Conservation (phyloP, 2,329 filamentous ascomycete species). For the Cadophora sp. region DNA sequence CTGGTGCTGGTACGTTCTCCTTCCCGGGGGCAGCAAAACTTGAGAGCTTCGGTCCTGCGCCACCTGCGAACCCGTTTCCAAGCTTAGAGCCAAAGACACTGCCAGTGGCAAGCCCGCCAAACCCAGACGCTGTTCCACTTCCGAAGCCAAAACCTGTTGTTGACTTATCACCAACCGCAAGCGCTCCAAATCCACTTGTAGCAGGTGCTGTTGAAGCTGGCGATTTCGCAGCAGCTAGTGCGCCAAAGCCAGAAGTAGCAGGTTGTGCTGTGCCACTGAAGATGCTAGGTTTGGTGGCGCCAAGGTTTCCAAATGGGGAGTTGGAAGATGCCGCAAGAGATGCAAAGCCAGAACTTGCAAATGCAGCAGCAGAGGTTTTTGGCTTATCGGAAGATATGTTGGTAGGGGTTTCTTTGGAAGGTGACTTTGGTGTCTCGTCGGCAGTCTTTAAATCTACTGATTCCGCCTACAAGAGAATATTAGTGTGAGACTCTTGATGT, state of each 20-base stretch:
- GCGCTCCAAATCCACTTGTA: slow-evolving; percentile 52
- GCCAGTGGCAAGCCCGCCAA: slow-evolving; percentile 47
- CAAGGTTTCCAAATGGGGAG: slow-evolving; percentile 69
- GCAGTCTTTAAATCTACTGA: slow-evolving; percentile 6
- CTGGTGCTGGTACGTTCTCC: slow-evolving; percentile 52
- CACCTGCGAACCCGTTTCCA: slow-evolving; percentile 49
- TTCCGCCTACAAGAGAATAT: slow-evolving; percentile 26
- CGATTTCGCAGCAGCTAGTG: slow-evolving; percentile 46
- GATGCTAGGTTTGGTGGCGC: slow-evolving; percentile 54
- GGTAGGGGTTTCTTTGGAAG: slow-evolving; percentile 19
- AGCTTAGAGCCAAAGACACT: slow-evolving; percentile 50
- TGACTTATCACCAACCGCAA: slow-evolving; percentile 44
- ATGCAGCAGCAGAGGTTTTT: slow-evolving; percentile 64
- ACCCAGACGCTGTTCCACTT: slow-evolving; percentile 43
- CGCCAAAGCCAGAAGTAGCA: slow-evolving; percentile 54
- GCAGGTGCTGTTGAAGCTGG: slow-evolving; percentile 37
- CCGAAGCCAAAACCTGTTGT: slow-evolving; percentile 44
- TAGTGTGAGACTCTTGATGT: slow-evolving; percentile 16
- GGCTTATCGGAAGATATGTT: slow-evolving; percentile 39
- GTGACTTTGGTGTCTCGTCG: slow-evolving; percentile 14
- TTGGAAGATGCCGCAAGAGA: slow-evolving; percentile 65
- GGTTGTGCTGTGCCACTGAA: slow-evolving; percentile 52
- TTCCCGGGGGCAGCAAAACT: slow-evolving; percentile 74
- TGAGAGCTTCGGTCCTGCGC: slow-evolving; percentile 54
- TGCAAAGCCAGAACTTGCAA: slow-evolving; percentile 72